Evolutionary conservation across 257 asterid genomes (phyloP).

Genomic region (Primulina huaijiensis): DNA sequence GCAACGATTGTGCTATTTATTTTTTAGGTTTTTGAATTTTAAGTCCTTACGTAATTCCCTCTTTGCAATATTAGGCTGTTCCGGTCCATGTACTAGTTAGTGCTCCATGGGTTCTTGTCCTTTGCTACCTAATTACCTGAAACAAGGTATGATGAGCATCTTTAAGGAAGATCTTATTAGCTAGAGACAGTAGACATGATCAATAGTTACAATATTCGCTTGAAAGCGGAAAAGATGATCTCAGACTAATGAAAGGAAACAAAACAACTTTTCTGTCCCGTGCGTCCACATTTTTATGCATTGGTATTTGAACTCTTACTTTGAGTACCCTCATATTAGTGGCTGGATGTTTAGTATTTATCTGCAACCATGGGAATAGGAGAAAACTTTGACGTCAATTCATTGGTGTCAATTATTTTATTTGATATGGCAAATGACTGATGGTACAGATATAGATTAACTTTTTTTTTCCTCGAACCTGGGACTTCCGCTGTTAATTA

Average conservation of each 20-base stretch:
- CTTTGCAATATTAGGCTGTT: too few species aligned
- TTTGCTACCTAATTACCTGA: too few species aligned
- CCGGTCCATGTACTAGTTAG: too few species aligned
- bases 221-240: too few species aligned
- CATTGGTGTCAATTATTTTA: neutral
- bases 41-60: neutral
- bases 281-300: neutral
- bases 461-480: neutral
- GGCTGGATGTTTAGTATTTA: constrained; percentile 9
- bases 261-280: too few species aligned
- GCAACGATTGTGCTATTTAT: neutral
- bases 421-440: neutral
- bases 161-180: too few species aligned
- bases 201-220: too few species aligned
- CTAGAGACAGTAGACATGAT: too few species aligned
- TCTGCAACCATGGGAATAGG: neutral
- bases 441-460: neutral
- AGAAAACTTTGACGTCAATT: neutral
- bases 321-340: neutral
- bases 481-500: neutral
- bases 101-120: too few species aligned
- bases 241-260: too few species aligned
- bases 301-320: neutral
- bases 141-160: too few species aligned
- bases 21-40: constrained; percentile 12